These are phyloP conservation scores for Fusarium liriodendri DNA, from an alignment of 2,329 filamentous ascomycete genomes.

Conservation along the genomic window DNA sequence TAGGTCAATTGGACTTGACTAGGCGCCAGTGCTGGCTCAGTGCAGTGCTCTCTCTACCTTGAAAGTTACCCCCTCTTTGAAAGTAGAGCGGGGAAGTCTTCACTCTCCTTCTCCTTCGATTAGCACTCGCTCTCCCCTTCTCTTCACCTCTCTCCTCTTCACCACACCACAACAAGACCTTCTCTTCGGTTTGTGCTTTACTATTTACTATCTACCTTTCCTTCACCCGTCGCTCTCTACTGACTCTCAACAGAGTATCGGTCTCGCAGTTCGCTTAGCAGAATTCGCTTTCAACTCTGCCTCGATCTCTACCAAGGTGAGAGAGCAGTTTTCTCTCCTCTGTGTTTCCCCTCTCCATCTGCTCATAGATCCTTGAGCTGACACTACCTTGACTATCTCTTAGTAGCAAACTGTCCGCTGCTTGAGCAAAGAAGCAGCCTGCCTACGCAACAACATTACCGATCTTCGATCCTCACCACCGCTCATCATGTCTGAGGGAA, in stretches of 20 bases:
- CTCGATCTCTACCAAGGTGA: neutral
- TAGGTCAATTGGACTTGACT: neutral
- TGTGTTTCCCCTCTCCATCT: neutral
- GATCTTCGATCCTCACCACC: neutral
- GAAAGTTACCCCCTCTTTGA: neutral
- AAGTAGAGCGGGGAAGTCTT: neutral
- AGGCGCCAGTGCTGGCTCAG: neutral
- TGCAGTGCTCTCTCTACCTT: neutral
- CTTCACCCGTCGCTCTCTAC: neutral
- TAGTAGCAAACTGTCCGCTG: neutral
- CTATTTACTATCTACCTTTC: neutral
- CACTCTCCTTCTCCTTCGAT: neutral
- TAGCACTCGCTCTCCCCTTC: neutral
- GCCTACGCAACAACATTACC: neutral
- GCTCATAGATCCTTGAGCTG: neutral
- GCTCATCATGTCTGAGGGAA: conserved; percentile 41
- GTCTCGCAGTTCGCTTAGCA: neutral
- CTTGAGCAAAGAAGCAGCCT: neutral
- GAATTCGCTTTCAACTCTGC: neutral
- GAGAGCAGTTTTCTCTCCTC: neutral
- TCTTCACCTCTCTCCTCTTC: neutral
- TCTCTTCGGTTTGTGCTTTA: neutral
- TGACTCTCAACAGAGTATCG: neutral
- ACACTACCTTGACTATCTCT: neutral
- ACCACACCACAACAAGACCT: neutral